A percentile compares a stretch with the other conserved stretches of the same genome.
Conservation (phyloP, 192 early-diverging fungal genomes). For the Podila epicladia region DNA sequence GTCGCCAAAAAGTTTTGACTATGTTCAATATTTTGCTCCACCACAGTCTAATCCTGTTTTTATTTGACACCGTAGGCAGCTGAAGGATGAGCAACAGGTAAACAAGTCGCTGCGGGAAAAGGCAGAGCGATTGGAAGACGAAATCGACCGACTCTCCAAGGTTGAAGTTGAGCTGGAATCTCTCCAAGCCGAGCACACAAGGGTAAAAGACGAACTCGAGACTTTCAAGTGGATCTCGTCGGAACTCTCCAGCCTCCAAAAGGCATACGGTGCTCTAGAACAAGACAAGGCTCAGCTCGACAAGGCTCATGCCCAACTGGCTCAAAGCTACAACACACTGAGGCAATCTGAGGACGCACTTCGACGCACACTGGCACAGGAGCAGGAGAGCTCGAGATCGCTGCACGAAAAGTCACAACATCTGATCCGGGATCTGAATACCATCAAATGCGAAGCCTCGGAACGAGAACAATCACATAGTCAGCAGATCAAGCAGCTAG, state of each 20-base stretch:
- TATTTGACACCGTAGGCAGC: conserved; percentile 8
- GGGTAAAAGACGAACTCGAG: conserved; percentile 29
- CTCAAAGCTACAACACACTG: conserved; percentile 4
- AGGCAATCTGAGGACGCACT: conserved; percentile 26
- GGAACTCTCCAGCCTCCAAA: conserved; percentile 31
- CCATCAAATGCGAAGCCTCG: conserved; percentile 1
- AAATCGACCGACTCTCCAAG: conserved; percentile 35
- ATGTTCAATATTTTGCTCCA: not conserved
- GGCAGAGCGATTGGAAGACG: conserved; percentile 20
- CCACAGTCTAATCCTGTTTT: not conserved
- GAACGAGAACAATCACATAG: conserved; percentile 5
- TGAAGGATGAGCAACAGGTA: conserved; percentile 36
- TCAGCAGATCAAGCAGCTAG: conserved; percentile 15
- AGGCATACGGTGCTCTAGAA: conserved; percentile 19
- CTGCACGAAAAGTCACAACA: conserved; percentile 9
- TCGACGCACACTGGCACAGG: conserved; percentile 10
- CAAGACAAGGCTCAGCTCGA: conserved; percentile 34
- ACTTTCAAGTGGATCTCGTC: conserved; percentile 44
- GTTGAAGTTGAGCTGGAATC: conserved; percentile 26
- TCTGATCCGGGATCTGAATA: conserved; percentile 15
- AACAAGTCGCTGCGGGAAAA: conserved; percentile 29
- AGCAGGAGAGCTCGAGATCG: conserved; percentile 17
- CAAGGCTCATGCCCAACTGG: conserved; percentile 36
- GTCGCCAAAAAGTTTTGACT: not conserved
- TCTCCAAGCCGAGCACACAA: conserved; percentile 24